Base-by-base conservation (phyloP, 1,284 basidiomycete species). In the Ustilago xerochloae region DNA sequence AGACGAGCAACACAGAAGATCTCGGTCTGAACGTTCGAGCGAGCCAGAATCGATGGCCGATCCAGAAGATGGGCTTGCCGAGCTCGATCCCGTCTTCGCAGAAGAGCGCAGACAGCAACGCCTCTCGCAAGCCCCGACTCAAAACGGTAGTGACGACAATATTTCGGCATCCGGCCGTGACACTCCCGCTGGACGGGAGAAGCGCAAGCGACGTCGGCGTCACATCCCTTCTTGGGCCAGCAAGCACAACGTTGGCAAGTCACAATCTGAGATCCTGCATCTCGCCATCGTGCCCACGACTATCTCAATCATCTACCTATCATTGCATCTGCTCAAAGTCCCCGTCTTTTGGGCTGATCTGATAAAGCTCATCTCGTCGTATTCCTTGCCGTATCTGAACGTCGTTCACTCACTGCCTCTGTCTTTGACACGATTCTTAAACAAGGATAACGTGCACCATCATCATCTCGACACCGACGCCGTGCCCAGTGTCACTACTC, bases 331-430 rank as follows among this genome's bases (percentile, higher is more conserved):
- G 22, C 63, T 76, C 49, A 67, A 79, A 35, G 56, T 81, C 0
- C 80, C 80, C 20, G 50, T 81, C 41, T 50, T 72, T 6, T 76
- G 77, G 70, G 39, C 46, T 15, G 79, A 81, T 45, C 49, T 81
- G 18, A 36, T 59, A 18, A 48, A 30, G 43, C 85, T 90, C 57
- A 89, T 94, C 46, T 90, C 93, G 75, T 86, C 86, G 22, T 90
- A 91, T 79, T 86, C 89, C 30, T 86, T 97, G 36, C 93, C 94
- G 0, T 97, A 93, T 85, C 87, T 97, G 47, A 91, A 94, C 77
- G 88, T 90, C 33, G 84, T 90, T 28, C 88, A 89, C 16, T 81
- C 89, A 32, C 85, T 97, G 2, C 92, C 94, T 0, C 68, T 78
- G 18, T 86, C 87, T 6, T 89, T 96, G 87, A 87, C 87, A 3